These are phyloP conservation scores for Asterionellopsis glacialis DNA, from an alignment of 108 stramenopile species.

Conservation along the genomic window DNA sequence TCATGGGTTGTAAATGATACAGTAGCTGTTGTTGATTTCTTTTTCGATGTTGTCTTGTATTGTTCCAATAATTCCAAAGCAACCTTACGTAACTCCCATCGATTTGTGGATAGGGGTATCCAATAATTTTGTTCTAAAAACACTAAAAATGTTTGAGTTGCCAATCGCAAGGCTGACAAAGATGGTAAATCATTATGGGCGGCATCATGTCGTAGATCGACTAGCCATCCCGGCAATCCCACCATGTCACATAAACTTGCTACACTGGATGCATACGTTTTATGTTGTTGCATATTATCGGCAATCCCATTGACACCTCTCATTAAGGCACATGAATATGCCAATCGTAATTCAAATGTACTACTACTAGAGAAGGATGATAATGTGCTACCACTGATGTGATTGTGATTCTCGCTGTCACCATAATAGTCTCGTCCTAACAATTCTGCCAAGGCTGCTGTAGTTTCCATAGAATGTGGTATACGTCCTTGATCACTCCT, in stretches of 20 bases:
- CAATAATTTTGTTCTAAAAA: slow-evolving; percentile 65
- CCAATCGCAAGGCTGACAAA: slow-evolving; percentile 54
- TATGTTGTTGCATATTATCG: slow-evolving; percentile 57
- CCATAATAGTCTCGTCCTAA: slow-evolving; percentile 44
- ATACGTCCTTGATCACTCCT: slow-evolving; percentile 31
- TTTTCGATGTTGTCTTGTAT: slow-evolving; percentile 5
- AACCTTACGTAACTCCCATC: not conserved
- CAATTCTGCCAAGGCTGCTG: slow-evolving; percentile 54
- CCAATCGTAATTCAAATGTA: slow-evolving; percentile 45
- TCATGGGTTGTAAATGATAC: not conserved
- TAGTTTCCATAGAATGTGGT: slow-evolving; percentile 72
- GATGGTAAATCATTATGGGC: slow-evolving; percentile 75
- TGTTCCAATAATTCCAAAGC: slow-evolving; percentile 5
- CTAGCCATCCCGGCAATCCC: slow-evolving; percentile 79
- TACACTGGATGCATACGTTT: slow-evolving; percentile 42
- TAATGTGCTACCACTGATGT: not conserved
- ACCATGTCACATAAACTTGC: slow-evolving; percentile 57
- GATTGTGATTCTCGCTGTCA: not conserved
- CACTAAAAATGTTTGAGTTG: slow-evolving; percentile 54
- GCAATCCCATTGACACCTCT: slow-evolving; percentile 85
- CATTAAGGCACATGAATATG: slow-evolving; percentile 66
- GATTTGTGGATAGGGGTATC: slow-evolving; percentile 18
- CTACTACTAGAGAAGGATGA: too few species aligned
- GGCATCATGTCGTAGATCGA: slow-evolving; percentile 78
- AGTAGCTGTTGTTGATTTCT: not conserved